Evolutionary conservation across 164 flowering plant genomes (phyloP).

Genomic region (Magnolia kwangsiensis): DNA sequence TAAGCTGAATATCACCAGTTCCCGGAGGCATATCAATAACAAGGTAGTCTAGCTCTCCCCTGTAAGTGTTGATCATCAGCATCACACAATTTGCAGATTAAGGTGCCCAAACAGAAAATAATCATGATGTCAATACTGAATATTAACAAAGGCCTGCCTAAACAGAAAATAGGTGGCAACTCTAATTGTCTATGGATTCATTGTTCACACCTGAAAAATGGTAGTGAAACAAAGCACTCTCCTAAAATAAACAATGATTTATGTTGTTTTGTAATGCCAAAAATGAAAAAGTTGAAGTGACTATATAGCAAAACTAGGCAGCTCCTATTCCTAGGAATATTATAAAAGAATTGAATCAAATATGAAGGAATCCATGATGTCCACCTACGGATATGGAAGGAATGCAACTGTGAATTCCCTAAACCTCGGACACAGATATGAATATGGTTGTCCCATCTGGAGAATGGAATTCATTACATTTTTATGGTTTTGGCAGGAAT

Average conservation of each 20-base stretch:
- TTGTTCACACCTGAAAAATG: background rate
- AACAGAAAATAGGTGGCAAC: too few relatives aligned
- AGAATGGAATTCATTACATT: too few relatives aligned
- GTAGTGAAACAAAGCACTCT: background rate
- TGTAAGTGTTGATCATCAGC: slow-evolving; percentile 28
- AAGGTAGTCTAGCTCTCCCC: slow-evolving; percentile 99
- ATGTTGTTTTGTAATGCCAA: background rate
- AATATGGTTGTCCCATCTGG: too few relatives aligned
- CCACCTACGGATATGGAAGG: too few relatives aligned
- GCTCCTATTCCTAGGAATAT: background rate
- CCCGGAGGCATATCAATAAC: slow-evolving; percentile 99
- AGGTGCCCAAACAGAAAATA: background rate
- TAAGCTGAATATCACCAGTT: slow-evolving; percentile 98
- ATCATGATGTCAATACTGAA: background rate
- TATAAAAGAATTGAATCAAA: background rate
- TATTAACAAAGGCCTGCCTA: too few relatives aligned
- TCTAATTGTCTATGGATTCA: background rate
- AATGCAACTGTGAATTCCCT: too few relatives aligned
- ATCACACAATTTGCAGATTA: slow-evolving; percentile 6
- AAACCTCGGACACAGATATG: too few relatives aligned
- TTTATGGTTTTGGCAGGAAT: too few relatives aligned
- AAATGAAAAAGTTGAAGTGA: too few relatives aligned
- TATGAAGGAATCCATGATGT: too few relatives aligned
- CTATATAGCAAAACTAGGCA: background rate
- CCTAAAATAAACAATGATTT: background rate